phyloP scores from a whole-genome alignment of 192 early-diverging fungal genomes.

The Paraglomus occultum region DNA sequence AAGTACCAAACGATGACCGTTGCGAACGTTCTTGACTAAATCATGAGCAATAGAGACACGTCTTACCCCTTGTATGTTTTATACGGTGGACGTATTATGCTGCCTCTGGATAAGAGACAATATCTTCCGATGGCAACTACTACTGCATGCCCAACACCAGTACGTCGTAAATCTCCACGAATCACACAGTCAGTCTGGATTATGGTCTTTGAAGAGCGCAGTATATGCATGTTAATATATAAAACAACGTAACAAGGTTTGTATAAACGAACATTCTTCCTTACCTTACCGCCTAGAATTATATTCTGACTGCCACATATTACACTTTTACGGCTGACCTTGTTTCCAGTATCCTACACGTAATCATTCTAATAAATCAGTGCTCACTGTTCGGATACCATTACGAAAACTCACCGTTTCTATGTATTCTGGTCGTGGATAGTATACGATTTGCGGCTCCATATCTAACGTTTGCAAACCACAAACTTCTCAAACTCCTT shows the following conservation, averaged over 20 bases:
- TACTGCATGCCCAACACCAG: conserved; percentile 83
- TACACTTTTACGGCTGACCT: conserved; percentile 87
- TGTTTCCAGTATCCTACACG: conserved; percentile 89
- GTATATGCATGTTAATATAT: background rate
- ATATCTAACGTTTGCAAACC: conserved; percentile 38
- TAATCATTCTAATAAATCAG: background rate
- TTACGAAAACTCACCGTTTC: conserved; percentile 68
- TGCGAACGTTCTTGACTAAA: background rate
- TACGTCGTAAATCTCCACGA: conserved; percentile 88
- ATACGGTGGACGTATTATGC: conserved; percentile 89
- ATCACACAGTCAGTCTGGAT: conserved; percentile 90
- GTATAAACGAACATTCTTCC: background rate
- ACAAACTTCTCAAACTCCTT: no score
- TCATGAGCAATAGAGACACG: background rate
- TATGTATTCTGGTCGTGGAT: conserved; percentile 87
- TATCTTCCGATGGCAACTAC: conserved; percentile 90
- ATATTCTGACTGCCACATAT: conserved; percentile 97
- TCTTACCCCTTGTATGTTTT: conserved; percentile 86
- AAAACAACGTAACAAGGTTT: background rate
- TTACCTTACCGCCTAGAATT: conserved; percentile 90
- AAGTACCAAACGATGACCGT: background rate
- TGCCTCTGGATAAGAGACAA: conserved; percentile 73
- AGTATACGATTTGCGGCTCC: conserved; percentile 69
- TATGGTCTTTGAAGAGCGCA: conserved; percentile 64
- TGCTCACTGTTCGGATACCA: background rate